A percentile compares a stretch with the other conserved stretches of the same genome.
These are phyloP conservation scores for Pseudogymnoascus sp. DNA, from an alignment of 2,329 filamentous ascomycete species.

Conservation along the genomic window DNA sequence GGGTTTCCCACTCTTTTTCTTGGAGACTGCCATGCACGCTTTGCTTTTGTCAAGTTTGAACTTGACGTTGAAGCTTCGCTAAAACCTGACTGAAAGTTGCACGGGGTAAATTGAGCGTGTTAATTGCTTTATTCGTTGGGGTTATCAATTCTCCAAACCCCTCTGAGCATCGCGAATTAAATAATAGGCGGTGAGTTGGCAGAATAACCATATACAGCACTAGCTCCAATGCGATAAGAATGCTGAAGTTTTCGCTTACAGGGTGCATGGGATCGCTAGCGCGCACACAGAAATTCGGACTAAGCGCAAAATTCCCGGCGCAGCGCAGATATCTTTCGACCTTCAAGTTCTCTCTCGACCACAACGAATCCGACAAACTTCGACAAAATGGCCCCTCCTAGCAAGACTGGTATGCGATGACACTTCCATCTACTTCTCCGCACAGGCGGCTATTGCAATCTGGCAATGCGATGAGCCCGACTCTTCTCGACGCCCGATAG, in stretches of 20 bases:
- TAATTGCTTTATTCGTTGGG: background rate
- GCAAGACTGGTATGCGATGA: conserved; percentile 28
- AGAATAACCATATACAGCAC: background rate
- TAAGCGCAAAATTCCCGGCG: conserved; percentile 1
- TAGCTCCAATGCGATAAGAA: conserved; percentile 1
- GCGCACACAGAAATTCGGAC: conserved; percentile 4
- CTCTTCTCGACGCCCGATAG: conserved; percentile 9
- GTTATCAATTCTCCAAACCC: background rate
- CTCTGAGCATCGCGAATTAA: background rate
- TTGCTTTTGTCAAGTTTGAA: background rate
- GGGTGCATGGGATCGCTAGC: background rate
- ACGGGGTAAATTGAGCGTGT: background rate
- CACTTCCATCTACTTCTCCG: background rate
- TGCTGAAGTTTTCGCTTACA: background rate
- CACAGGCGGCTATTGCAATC: conserved; percentile 5
- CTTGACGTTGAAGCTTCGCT: background rate
- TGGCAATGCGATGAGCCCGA: conserved; percentile 16
- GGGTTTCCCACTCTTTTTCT: conserved; percentile 34
- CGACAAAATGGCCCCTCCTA: conserved; percentile 11
- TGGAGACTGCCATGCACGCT: conserved; percentile 34
- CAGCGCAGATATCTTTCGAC: background rate
- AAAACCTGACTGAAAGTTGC: background rate
- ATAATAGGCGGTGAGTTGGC: background rate
- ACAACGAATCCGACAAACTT: conserved; percentile 10
- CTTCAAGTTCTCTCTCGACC: conserved; percentile 8